Evolutionary conservation across 192 early-diverging fungal species (phyloP), one percentile per base, ranked within the genome.

Genomic region (Mortierella alpina): DNA sequence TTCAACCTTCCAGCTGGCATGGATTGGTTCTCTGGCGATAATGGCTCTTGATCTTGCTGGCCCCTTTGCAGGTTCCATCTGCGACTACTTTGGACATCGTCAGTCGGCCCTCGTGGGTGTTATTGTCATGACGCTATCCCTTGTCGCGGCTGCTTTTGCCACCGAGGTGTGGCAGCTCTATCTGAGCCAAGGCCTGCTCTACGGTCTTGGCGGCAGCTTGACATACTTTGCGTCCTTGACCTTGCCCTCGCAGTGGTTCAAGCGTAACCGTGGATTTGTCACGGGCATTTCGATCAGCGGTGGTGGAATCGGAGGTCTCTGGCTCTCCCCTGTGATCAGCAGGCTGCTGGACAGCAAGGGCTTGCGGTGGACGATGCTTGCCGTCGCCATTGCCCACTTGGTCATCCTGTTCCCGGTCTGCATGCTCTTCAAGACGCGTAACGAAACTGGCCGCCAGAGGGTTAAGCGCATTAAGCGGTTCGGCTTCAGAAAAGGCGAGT

Each of bases 121-220:
- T 46, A 9, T 76, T 15, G 59, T 76, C 54, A 76, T 76, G 74
- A 22, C 46, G 18, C 66, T 76, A 1, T 63, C 74, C 15, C 73
- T 90, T 44, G 68, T 91, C 10, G 70, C 90, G 7, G 88, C 89
- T 12, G 88, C 87, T 44, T 92, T 91, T 68, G 76, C 88, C 12
- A 91, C 85, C 12, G 67, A 88, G 59, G 72, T 90, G 0, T 93
- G 92, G 92, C 89, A 91, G 54, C 70, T 93, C 18, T 92, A 89
- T 52, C 63, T 93, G 11, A 73, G 90, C 0, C 87, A 92, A 48
- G 92, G 92, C n/a, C 58, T 92, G 31, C 57, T 93, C 23, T 91
- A 86, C 67, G 91, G 92, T 22, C 6, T 89, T 15, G 91, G 91
- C 14, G 72, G 71, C 31, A 85, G 85, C 49, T 63, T 92, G 45